Evolutionary conservation across 805 yeast genomes (phyloP).

Genomic region (Myxozyma nipponensis): DNA sequence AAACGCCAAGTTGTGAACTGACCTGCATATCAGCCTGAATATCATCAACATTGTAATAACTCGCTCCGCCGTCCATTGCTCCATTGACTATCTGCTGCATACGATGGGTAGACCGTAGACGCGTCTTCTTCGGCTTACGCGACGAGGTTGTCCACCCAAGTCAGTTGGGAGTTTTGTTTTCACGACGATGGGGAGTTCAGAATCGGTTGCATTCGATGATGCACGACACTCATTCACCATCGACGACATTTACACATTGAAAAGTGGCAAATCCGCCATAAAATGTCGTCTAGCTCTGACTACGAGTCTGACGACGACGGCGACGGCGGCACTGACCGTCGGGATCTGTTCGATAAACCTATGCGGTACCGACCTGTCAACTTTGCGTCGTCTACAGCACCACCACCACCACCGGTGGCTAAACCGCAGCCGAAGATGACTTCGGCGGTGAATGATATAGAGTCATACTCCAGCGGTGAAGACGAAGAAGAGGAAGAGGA

Average conservation of each 20-base stretch:
- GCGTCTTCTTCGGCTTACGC: no score
- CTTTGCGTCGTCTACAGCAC: constrained; percentile 17
- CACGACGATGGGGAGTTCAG: no score
- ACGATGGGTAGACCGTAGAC: no score
- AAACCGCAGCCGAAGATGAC: constrained; percentile 1
- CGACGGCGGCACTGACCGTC: not conserved
- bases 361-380: constrained; percentile 23
- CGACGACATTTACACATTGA: not conserved
- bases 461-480: not conserved
- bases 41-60: constrained; percentile 27
- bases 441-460: not conserved
- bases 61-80: constrained; percentile 1
- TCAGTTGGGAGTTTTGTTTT: not conserved
- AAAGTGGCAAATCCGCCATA: not conserved
- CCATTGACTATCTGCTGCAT: no score
- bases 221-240: no score
- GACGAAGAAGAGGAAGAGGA: not conserved
- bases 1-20: not conserved
- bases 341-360: constrained; percentile 7
- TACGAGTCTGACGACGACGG: constrained; percentile 15
- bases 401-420: constrained; percentile 13
- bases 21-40: constrained; percentile 40
- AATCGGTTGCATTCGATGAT: no score
- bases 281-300: constrained; percentile 12
- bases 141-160: no score